Conservation (phyloP, 2,329 filamentous ascomycete genomes). For the Cladobotryum mycophilum region DNA sequence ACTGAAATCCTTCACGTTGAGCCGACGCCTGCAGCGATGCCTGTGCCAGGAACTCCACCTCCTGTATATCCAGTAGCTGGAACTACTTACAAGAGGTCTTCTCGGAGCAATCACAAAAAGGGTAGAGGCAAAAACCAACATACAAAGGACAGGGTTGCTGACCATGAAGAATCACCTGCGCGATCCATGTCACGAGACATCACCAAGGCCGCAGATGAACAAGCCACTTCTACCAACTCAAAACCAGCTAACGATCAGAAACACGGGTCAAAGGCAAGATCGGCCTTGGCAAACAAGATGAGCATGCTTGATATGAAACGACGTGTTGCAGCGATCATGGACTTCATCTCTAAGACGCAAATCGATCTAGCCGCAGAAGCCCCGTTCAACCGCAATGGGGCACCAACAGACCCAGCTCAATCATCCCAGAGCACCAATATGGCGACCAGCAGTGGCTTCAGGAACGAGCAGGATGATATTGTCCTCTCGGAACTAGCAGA, state of each 20-base stretch:
- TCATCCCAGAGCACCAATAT: conserved; percentile 22
- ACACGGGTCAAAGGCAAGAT: conserved; percentile 46
- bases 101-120: conserved; percentile 56
- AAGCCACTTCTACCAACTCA: conserved; percentile 25
- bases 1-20: conserved; percentile 27
- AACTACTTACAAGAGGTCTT: conserved; percentile 52
- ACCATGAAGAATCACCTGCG: conserved; percentile 51
- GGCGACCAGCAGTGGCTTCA: conserved; percentile 11
- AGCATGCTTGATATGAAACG: conserved; percentile 86
- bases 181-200: conserved; percentile 49
- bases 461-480: conserved; percentile 14
- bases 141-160: conserved; percentile 63
- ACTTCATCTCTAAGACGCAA: conserved; percentile 85
- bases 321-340: conserved; percentile 75
- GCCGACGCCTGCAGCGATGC: conserved; percentile 20
- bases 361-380: conserved; percentile 71
- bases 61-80: conserved; percentile 40
- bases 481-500: conserved; percentile 16
- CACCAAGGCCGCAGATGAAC: conserved; percentile 31
- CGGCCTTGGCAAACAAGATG: conserved; percentile 56
- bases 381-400: conserved; percentile 39
- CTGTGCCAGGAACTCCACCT: conserved; percentile 34
- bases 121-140: conserved; percentile 75
- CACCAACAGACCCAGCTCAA: conserved; percentile 30
- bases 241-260: conserved; percentile 44